Percentiles rank a stretch among this genome's conserved stretches.
These are phyloP conservation scores for Geotrichum reessii DNA, from an alignment of 1,139 yeast species.

Conservation along the genomic window DNA sequence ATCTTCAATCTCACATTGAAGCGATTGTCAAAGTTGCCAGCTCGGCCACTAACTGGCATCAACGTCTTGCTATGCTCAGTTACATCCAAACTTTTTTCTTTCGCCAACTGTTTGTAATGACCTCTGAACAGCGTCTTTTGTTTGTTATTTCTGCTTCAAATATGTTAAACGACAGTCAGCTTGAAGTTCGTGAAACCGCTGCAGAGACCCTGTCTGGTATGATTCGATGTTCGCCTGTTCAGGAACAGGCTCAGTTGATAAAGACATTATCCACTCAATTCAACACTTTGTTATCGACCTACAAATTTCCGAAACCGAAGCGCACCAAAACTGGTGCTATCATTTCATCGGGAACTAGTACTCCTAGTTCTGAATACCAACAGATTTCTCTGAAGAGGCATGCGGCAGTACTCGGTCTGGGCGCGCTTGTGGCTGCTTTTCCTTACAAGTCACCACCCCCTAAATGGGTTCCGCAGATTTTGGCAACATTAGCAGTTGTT, in stretches of 20 bases:
- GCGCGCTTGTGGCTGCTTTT: conserved; percentile 84
- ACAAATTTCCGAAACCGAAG: conserved; percentile 22
- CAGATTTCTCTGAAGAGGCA: conserved; percentile 50
- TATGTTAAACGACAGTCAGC: conserved; percentile 54
- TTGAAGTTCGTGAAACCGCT: conserved; percentile 74
- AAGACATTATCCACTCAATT: conserved; percentile 39
- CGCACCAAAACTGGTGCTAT: conserved; percentile 18
- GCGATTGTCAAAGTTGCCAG: conserved; percentile 46
- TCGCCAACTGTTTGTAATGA: conserved; percentile 58
- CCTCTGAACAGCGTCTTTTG: conserved; percentile 44
- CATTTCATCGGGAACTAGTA: conserved; percentile 23
- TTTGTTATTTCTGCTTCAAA: conserved; percentile 52
- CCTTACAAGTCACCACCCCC: conserved; percentile 94
- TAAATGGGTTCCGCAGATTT: conserved; percentile 72
- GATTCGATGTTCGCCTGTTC: conserved; percentile 66
- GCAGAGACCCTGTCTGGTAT: conserved; percentile 75
- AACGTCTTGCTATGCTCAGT: conserved; percentile 59
- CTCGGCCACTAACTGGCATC: conserved; percentile 54
- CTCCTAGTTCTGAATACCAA: conserved; percentile 26
- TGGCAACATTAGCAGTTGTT: conserved; percentile 64
- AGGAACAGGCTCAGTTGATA: conserved; percentile 45
- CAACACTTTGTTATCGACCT: conserved; percentile 34
- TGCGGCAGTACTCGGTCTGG: conserved; percentile 85
- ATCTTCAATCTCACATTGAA: conserved; percentile 45
- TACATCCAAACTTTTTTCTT: conserved; percentile 73